Percentiles rank a stretch among this genome's conserved stretches.
phyloP scores from a whole-genome alignment of 2,329 filamentous ascomycete species.

The Penicillium sp. region DNA sequence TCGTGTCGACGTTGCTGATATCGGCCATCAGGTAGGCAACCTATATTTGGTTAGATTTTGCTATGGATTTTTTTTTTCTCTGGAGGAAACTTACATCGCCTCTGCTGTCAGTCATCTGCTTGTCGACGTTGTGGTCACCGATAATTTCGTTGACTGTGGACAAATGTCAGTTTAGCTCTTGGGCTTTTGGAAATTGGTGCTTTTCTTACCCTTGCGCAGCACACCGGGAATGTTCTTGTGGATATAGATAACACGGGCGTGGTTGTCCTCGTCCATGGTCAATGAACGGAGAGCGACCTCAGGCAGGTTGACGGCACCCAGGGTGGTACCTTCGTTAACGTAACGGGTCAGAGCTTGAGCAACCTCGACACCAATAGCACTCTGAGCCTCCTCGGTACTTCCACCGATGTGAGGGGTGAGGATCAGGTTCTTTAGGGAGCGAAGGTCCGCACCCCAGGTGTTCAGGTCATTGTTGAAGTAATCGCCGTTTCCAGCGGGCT shows the following conservation, averaged over 20 bases:
- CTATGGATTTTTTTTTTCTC: neutral
- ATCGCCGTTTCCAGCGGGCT: constrained; percentile 91
- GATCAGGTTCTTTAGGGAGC: constrained; percentile 86
- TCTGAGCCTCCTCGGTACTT: constrained; percentile 96
- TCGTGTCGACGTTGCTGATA: constrained; percentile 80
- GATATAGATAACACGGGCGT: constrained; percentile 93
- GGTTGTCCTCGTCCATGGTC: constrained; percentile 85
- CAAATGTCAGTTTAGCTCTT: constrained; percentile 8
- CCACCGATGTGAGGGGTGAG: constrained; percentile 96
- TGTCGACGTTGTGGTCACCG: constrained; percentile 95
- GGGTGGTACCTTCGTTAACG: constrained; percentile 90
- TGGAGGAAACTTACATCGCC: constrained; percentile 68
- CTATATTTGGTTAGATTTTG: constrained; percentile 41
- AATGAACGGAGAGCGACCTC: constrained; percentile 89
- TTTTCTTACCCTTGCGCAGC: constrained; percentile 75
- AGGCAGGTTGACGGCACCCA: constrained; percentile 95
- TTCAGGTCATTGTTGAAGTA: constrained; percentile 90
- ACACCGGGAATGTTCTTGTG: constrained; percentile 97
- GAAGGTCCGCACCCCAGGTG: constrained; percentile 81
- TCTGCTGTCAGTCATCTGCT: constrained; percentile 95
- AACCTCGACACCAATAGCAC: constrained; percentile 93
- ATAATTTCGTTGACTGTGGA: constrained; percentile 85
- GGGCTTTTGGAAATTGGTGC: no score
- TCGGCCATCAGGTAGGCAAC: constrained; percentile 98
- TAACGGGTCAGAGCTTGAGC: constrained; percentile 86